Conservation (phyloP, 2,329 filamentous ascomycete species). For the Fusarium sp. region DNA sequence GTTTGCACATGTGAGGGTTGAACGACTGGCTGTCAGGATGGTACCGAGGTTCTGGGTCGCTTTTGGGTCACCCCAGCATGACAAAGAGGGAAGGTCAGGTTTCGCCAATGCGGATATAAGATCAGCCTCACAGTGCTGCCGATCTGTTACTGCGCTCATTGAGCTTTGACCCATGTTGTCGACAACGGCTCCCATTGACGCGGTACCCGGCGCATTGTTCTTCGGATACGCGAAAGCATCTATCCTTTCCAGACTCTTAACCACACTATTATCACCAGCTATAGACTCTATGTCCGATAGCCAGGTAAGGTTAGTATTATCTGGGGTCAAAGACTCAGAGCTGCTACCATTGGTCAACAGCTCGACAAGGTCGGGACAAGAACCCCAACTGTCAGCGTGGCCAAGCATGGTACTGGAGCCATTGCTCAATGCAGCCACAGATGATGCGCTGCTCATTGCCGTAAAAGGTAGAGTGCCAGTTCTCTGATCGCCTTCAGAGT, state of each 20-base stretch:
- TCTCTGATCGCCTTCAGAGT: constrained; percentile 1
- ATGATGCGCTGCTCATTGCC: background rate
- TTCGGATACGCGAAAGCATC: background rate
- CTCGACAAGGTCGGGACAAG: constrained; percentile 9
- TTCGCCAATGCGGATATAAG: constrained; percentile 7
- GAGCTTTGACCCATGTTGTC: background rate
- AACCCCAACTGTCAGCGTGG: constrained; percentile 5
- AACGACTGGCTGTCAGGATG: constrained; percentile 7
- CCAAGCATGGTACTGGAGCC: background rate
- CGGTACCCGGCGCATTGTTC: background rate
- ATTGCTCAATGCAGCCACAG: background rate
- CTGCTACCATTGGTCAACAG: constrained; percentile 1
- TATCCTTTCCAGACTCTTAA: background rate
- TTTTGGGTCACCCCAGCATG: constrained; percentile 3
- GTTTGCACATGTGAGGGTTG: background rate
- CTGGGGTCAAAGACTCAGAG: constrained; percentile 1
- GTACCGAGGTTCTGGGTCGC: constrained; percentile 5
- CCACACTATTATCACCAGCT: background rate
- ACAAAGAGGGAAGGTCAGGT: constrained; percentile 1
- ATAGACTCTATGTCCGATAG: constrained; percentile 1
- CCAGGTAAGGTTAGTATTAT: constrained; percentile 6
- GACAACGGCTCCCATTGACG: background rate
- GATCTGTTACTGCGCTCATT: background rate
- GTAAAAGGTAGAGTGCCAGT: background rate
- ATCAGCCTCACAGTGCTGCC: constrained; percentile 2